phyloP scores from a whole-genome alignment of 2,329 filamentous ascomycete genomes.

The Arachnomyces sp. region DNA sequence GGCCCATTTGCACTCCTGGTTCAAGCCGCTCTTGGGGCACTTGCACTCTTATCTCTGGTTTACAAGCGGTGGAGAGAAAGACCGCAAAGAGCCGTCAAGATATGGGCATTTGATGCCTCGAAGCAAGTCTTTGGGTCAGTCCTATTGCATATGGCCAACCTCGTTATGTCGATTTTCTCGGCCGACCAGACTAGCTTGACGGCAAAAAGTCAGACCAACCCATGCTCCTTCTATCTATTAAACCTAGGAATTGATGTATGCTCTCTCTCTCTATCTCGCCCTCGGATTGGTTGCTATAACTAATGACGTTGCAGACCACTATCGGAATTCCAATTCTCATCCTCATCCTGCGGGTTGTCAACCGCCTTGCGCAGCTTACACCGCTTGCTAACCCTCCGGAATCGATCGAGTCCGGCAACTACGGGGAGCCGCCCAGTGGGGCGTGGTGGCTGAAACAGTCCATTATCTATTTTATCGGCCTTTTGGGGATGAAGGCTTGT shows the following conservation, averaged over 20 bases:
- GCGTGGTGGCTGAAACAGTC: conserved; percentile 97
- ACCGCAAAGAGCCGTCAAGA: conserved; percentile 84
- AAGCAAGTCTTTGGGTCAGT: conserved; percentile 96
- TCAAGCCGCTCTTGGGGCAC: conserved; percentile 73
- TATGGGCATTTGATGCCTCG: conserved; percentile 96
- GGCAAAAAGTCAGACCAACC: conserved; percentile 65
- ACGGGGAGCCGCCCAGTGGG: conserved; percentile 71
- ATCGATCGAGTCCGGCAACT: conserved; percentile 89
- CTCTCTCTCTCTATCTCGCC: conserved; percentile 25
- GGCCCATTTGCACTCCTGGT: conserved; percentile 87
- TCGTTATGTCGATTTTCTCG: conserved; percentile 94
- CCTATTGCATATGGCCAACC: conserved; percentile 82
- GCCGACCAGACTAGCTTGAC: conserved; percentile 62
- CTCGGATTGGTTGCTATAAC: no score
- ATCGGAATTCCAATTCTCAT: conserved; percentile 94
- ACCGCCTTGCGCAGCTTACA: conserved; percentile 63
- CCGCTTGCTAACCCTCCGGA: conserved; percentile 72
- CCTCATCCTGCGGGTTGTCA: conserved; percentile 71
- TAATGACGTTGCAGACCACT: conserved; percentile 64
- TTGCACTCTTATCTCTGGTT: conserved; percentile 79
- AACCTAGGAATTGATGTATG: conserved; percentile 93
- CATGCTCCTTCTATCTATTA: conserved; percentile 91
- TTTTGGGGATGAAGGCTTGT: conserved; percentile 93
- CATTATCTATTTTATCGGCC: conserved; percentile 87
- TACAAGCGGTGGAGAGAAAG: conserved; percentile 90